These are phyloP conservation scores for Citrus unshiu DNA, from an alignment of 345 rosid genomes.

Conservation along the genomic window DNA sequence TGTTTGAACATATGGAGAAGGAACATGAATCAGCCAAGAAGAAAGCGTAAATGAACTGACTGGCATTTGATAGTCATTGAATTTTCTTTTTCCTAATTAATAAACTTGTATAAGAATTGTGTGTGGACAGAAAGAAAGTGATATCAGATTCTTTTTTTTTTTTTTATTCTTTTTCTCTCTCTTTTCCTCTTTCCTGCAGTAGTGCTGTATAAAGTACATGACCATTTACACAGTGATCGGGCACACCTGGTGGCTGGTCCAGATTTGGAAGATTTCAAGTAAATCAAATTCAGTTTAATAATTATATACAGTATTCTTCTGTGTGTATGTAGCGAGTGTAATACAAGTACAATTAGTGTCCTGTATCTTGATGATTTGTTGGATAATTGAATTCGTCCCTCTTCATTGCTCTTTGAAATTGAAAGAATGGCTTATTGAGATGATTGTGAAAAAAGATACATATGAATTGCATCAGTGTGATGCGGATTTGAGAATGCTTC, in stretches of 20 bases:
- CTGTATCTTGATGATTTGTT: background rate
- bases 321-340: background rate
- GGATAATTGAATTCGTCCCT: too few species aligned
- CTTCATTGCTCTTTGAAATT: too few species aligned
- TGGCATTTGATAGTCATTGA: background rate
- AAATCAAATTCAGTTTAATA: background rate
- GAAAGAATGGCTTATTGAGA: too few species aligned
- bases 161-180: background rate
- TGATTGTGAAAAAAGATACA: too few species aligned
- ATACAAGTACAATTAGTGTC: background rate
- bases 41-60: slow-evolving; percentile 31
- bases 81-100: background rate
- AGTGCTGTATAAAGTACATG: background rate
- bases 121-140: background rate
- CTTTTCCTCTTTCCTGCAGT: background rate
- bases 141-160: background rate
- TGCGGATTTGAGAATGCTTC: too few species aligned
- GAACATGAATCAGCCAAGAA: slow-evolving; percentile 41
- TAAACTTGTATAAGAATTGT: background rate
- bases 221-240: background rate
- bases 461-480: too few species aligned
- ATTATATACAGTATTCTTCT: background rate
- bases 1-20: slow-evolving; percentile 62
- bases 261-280: background rate
- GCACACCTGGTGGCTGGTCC: background rate